Base-by-base conservation (phyloP, 129 eudicot genomes). In the Scalesia atractyloides region DNA sequence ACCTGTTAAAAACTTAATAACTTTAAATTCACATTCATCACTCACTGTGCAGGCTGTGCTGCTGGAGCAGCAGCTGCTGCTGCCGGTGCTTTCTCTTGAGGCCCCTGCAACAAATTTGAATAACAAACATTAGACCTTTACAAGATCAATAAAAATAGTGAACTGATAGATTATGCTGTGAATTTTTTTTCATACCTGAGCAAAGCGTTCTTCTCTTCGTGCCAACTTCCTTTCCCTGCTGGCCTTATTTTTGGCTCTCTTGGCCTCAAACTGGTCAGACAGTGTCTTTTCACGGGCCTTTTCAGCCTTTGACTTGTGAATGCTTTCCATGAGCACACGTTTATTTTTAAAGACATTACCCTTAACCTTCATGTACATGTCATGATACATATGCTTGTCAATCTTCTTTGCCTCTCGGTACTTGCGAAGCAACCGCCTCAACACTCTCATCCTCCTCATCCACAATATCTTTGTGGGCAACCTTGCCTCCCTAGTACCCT, bases 371-470 rank as follows among this genome's bases (percentile, higher is more conserved):
- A 92, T 92, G 86, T 92, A 92, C 98, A 92, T 92, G 70, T 92
- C 98, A 80, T 92, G 98, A 50, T 92, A 92, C 98, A 92, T 92
- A 79, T 92, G 98, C 84, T 92, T 92, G 82, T 92, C 98, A 64
- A 92, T 92, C 85, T 92, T 89, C 88, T 92, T 92, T 0, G 98
- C 48, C 76, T 92, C 98, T 24, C 98, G 73, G 79, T 92, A 92
- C 79, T 89, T 92, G 70, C 96, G 88, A 11, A 92, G 95, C 72
- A 92, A 63, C 36, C 98, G 76, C 81, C 98, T 82, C 18, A 92
- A 82, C 13, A 92, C 98, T 51, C 98, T 77, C 95, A 92, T 85
- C 51, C 98, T 92, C 82, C 98, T 80, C 98, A 92, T 92, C 96
- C 98, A 92, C 14, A 92, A 77, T 4, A 92, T 70, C 74, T 92